A percentile compares a stretch with the other conserved stretches of the same genome.
Evolutionary conservation across 169 alveolate genomes (phyloP).

Genomic region (Cryptosporidium ryanae): DNA sequence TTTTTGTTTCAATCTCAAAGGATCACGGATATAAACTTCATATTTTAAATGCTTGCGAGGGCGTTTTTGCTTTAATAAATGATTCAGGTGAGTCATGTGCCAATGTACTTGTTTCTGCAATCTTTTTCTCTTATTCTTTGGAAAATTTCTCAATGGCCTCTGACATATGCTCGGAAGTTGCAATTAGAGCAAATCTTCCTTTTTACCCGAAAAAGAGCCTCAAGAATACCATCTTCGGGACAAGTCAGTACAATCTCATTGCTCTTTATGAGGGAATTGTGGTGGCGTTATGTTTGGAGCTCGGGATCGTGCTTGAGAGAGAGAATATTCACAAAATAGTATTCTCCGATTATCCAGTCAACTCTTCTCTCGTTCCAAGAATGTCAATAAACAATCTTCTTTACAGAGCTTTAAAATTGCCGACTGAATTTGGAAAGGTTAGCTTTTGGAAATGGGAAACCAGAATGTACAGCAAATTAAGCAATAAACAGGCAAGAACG

Average conservation of each 20-base stretch:
- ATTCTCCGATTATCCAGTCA: slow-evolving; percentile 48
- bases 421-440: slow-evolving; percentile 32
- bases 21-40: slow-evolving; percentile 42
- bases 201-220: slow-evolving; percentile 33
- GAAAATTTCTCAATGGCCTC: slow-evolving; percentile 39
- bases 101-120: slow-evolving; percentile 23
- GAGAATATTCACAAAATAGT: slow-evolving; percentile 57
- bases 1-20: slow-evolving; percentile 31
- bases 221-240: background rate
- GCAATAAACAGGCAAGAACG: slow-evolving; percentile 60
- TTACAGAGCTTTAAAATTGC: slow-evolving; percentile 60
- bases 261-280: slow-evolving; percentile 37
- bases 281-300: slow-evolving; percentile 63
- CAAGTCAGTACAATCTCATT: slow-evolving; percentile 4
- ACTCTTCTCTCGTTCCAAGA: slow-evolving; percentile 55
- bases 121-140: slow-evolving; percentile 12
- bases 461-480: slow-evolving; percentile 31
- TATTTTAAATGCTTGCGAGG: slow-evolving; percentile 61
- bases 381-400: slow-evolving; percentile 28
- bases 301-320: slow-evolving; percentile 38
- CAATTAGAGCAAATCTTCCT: slow-evolving; percentile 58
- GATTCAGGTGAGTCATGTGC: slow-evolving; percentile 74
- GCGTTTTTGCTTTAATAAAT: slow-evolving; percentile 41
- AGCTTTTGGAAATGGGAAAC: slow-evolving; percentile 65
- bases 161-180: slow-evolving; percentile 71